Evolutionary conservation across 2,329 filamentous ascomycete genomes (phyloP).

Genomic region (Tympanopsis confertula): DNA sequence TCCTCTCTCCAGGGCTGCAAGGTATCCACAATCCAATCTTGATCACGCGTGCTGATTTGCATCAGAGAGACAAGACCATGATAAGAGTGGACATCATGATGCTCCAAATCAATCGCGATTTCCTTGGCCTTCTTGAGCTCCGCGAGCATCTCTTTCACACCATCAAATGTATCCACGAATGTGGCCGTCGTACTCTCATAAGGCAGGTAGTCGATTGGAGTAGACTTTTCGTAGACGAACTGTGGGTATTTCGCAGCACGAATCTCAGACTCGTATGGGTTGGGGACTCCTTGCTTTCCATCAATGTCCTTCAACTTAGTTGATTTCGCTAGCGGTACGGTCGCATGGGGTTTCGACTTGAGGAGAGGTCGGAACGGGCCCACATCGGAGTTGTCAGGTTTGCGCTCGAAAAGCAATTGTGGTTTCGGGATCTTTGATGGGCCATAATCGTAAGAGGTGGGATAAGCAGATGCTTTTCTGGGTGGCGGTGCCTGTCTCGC

Average conservation of each 20-base stretch:
- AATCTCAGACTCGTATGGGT: slow-evolving; percentile 55
- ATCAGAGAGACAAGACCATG: slow-evolving; percentile 56
- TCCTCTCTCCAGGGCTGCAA: slow-evolving; percentile 46
- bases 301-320: slow-evolving; percentile 14
- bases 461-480: background rate
- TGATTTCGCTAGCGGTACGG: slow-evolving; percentile 36
- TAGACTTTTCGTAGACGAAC: slow-evolving; percentile 34
- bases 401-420: slow-evolving; percentile 43
- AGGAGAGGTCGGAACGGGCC: slow-evolving; percentile 48
- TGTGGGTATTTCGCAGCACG: slow-evolving; percentile 42
- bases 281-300: slow-evolving; percentile 36
- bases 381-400: slow-evolving; percentile 39
- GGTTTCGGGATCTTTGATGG: slow-evolving; percentile 31
- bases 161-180: slow-evolving; percentile 52
- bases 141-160: slow-evolving; percentile 42
- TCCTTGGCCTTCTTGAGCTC: slow-evolving; percentile 52
- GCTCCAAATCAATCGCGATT: slow-evolving; percentile 58
- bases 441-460: slow-evolving; percentile 23
- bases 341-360: slow-evolving; percentile 48
- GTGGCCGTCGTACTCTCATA: slow-evolving; percentile 49
- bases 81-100: slow-evolving; percentile 56
- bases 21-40: slow-evolving; percentile 62
- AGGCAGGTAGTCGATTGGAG: slow-evolving; percentile 41
- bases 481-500: background rate
- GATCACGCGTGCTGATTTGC: slow-evolving; percentile 59